phyloP scores from a whole-genome alignment of 2,329 filamentous ascomycete genomes.

The Sporothrix mexicana region DNA sequence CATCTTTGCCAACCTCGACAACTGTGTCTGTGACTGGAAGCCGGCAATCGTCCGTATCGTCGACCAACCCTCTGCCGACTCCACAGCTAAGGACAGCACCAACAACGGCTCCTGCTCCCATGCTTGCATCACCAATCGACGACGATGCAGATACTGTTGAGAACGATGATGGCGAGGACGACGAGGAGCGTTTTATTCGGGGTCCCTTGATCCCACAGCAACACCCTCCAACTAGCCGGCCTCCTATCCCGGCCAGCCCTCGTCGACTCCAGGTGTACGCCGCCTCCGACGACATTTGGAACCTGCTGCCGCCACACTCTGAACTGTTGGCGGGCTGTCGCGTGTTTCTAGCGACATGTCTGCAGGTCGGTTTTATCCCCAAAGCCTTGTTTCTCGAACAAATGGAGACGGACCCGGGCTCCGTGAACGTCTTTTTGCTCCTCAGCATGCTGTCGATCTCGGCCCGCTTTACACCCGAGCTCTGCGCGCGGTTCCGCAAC shows the following conservation, averaged over 20 bases:
- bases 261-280: constrained; percentile 3
- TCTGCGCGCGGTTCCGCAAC: constrained; percentile 54
- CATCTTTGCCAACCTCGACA: neutral
- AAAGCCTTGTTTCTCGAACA: constrained; percentile 57
- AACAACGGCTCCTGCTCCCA: neutral
- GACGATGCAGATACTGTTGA: neutral
- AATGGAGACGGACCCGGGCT: constrained; percentile 53
- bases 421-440: constrained; percentile 59
- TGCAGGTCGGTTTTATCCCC: constrained; percentile 21
- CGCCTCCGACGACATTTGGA: constrained; percentile 21
- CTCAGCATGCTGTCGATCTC: constrained; percentile 62
- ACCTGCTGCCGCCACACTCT: constrained; percentile 21
- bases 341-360: constrained; percentile 25
- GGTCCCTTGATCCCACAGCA: neutral
- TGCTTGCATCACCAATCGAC: neutral
- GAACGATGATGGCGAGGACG: neutral
- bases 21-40: neutral
- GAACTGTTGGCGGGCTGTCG: constrained; percentile 24
- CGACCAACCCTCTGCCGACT: neutral
- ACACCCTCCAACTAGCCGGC: neutral
- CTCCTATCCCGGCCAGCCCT: neutral
- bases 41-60: neutral
- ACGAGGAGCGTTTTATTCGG: constrained; percentile 15
- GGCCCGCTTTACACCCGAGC: constrained; percentile 57
- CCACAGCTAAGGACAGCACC: neutral